A percentile compares a stretch with the other conserved stretches of the same genome.
Evolutionary conservation across 1,139 yeast species (phyloP).

Genomic region (Sugiyamaella japonica): DNA sequence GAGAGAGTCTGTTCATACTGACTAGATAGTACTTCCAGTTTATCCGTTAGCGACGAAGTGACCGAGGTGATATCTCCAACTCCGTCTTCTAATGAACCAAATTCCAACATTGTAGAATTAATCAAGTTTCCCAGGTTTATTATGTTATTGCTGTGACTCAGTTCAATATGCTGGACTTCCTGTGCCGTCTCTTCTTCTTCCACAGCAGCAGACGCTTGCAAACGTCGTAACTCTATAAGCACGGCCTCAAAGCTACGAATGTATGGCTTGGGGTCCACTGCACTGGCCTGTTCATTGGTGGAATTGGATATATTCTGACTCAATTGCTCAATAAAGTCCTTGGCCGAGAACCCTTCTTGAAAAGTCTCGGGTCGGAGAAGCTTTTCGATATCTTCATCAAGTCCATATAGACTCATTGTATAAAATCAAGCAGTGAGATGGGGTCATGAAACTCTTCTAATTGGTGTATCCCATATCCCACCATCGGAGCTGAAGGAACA

Average conservation of each 20-base stretch:
- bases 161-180: slow-evolving; percentile 62
- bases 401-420: slow-evolving; percentile 45
- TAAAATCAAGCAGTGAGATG: background rate
- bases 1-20: slow-evolving; percentile 74
- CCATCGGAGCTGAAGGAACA: background rate
- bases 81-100: slow-evolving; percentile 58
- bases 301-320: slow-evolving; percentile 61
- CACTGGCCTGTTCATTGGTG: slow-evolving; percentile 20
- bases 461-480: background rate
- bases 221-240: slow-evolving; percentile 62
- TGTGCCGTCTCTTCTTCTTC: slow-evolving; percentile 52
- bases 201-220: slow-evolving; percentile 55
- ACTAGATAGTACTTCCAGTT: slow-evolving; percentile 70
- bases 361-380: slow-evolving; percentile 72
- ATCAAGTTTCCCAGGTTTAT: slow-evolving; percentile 49
- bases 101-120: slow-evolving; percentile 44
- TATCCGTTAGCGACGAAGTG: slow-evolving; percentile 74
- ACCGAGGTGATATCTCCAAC: slow-evolving; percentile 52
- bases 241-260: slow-evolving; percentile 92
- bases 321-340: slow-evolving; percentile 80
- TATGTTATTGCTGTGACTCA: slow-evolving; percentile 67
- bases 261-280: slow-evolving; percentile 85
- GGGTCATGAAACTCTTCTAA: too few species aligned
- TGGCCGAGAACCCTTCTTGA: slow-evolving; percentile 67
- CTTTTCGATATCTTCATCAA: slow-evolving; percentile 71